Conservation (phyloP, 257 asterid species). For the Solanum clarkiae region DNA sequence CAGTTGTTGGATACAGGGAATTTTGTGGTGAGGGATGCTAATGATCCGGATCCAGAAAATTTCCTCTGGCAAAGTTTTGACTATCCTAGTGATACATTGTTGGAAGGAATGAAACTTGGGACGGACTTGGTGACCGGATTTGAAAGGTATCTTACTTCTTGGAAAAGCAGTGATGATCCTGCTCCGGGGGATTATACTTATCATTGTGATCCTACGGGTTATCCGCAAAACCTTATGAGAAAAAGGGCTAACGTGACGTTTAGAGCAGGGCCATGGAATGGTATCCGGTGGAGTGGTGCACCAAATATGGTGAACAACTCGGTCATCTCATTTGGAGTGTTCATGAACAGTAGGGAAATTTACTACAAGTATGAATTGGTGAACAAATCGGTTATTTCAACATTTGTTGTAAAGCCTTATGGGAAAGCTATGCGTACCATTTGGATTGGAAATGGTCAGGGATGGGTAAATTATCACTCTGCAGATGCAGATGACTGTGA, state of each 20-base stretch:
- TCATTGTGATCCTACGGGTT: conserved; percentile 21
- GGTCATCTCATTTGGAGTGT: background rate
- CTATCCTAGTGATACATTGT: conserved; percentile 27
- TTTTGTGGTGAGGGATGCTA: conserved; percentile 28
- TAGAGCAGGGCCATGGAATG: conserved; percentile 30
- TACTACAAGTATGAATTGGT: conserved; percentile 4
- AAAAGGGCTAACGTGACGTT: background rate
- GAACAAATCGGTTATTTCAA: background rate
- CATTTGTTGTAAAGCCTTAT: background rate
- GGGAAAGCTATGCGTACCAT: background rate
- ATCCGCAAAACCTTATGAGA: conserved; percentile 13
- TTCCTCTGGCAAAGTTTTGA: conserved; percentile 49
- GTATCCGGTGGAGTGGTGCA: conserved; percentile 18
- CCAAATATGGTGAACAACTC: conserved; percentile 3
- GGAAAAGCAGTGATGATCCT: conserved; percentile 28
- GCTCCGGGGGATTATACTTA: conserved; percentile 16
- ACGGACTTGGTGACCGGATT: conserved; percentile 13
- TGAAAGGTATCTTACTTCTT: conserved; percentile 21
- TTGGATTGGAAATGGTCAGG: background rate
- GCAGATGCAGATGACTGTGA: conserved; percentile 11
- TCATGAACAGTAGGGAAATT: conserved; percentile 1
- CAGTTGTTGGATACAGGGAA: conserved; percentile 38
- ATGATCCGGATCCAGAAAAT: conserved; percentile 6
- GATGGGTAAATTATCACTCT: conserved; percentile 12
- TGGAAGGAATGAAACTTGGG: conserved; percentile 49